Evolutionary conservation across 2,329 filamentous ascomycete species (phyloP).

Genomic region (Macrophomina pseudophaseolina): DNA sequence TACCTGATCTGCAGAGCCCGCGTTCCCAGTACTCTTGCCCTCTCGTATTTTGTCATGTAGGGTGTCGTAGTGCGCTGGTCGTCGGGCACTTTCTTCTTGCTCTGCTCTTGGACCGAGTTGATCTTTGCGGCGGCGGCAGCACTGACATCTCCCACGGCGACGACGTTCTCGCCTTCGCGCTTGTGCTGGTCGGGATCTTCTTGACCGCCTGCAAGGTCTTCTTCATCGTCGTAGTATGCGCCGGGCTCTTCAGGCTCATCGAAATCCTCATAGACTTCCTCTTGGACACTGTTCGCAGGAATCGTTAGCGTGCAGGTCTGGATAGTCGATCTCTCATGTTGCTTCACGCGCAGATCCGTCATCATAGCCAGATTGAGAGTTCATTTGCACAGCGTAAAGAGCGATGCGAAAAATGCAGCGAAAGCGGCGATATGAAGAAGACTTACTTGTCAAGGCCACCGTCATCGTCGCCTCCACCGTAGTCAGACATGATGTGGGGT

Average conservation of each 20-base stretch:
- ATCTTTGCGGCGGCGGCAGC: conserved; percentile 46
- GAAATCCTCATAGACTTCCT: conserved; percentile 27
- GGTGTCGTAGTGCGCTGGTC: conserved; percentile 90
- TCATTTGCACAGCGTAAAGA: neutral
- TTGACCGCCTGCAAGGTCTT: conserved; percentile 53
- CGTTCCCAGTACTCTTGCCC: conserved; percentile 89
- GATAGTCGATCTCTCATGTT: neutral
- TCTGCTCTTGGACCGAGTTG: conserved; percentile 62
- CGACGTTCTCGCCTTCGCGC: conserved; percentile 41
- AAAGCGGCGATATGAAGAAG: too few relatives aligned
- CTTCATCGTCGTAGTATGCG: conserved; percentile 71
- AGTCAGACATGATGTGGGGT: conserved; percentile 50
- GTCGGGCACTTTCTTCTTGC: conserved; percentile 86
- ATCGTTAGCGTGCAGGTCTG: neutral
- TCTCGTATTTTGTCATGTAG: conserved; percentile 99
- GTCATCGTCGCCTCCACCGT: conserved; percentile 48
- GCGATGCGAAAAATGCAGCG: neutral
- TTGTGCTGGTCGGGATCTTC: conserved; percentile 39
- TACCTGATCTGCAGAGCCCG: conserved; percentile 95
- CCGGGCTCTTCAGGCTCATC: conserved; percentile 65
- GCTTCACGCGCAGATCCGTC: neutral
- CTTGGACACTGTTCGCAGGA: neutral
- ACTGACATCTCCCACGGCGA: conserved; percentile 57
- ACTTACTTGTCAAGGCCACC: conserved; percentile 36
- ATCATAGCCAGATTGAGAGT: neutral